Evolutionary conservation across 805 yeast genomes (phyloP).

Genomic region (Tetrapisispora namnaoensis): DNA sequence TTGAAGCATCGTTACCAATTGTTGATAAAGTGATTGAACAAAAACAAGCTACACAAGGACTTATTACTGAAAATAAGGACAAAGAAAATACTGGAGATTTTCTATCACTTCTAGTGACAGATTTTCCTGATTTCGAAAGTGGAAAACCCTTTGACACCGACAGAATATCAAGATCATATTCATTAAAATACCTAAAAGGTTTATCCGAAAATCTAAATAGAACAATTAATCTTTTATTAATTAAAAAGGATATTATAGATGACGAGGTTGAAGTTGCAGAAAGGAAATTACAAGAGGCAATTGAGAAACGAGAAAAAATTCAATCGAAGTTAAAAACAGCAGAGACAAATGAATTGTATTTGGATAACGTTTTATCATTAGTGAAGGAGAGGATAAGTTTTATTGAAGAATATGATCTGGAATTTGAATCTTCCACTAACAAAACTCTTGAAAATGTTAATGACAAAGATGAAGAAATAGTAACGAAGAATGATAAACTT

Average conservation of each 20-base stretch:
- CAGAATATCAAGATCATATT: slow-evolving; percentile 35
- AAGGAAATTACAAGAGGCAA: slow-evolving; percentile 41
- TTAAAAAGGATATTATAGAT: slow-evolving; percentile 55
- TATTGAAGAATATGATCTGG: slow-evolving; percentile 33
- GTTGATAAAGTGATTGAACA: slow-evolving; percentile 35
- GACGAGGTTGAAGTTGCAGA: slow-evolving; percentile 59
- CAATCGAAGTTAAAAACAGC: slow-evolving; percentile 50
- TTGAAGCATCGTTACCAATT: slow-evolving; percentile 48
- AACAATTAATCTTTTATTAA: slow-evolving; percentile 45
- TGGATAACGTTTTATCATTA: slow-evolving; percentile 40
- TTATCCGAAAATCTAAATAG: slow-evolving; percentile 35
- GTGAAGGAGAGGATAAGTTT: slow-evolving; percentile 37
- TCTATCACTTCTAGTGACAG: slow-evolving; percentile 7
- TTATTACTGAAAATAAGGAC: background rate
- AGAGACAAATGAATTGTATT: slow-evolving; percentile 49
- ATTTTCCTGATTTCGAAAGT: background rate
- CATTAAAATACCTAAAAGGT: slow-evolving; percentile 30
- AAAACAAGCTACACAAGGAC: background rate
- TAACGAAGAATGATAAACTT: slow-evolving; percentile 1
- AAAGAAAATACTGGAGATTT: slow-evolving; percentile 9
- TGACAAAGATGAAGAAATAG: slow-evolving; percentile 2
- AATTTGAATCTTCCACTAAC: slow-evolving; percentile 18
- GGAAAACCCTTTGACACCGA: slow-evolving; percentile 27
- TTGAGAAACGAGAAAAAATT: slow-evolving; percentile 41
- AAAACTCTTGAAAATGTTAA: background rate